Percentiles rank a stretch among this genome's conserved stretches.
These are phyloP conservation scores for Suhomyces panamericanus DNA, from an alignment of 1,139 yeast genomes.

Conservation along the genomic window DNA sequence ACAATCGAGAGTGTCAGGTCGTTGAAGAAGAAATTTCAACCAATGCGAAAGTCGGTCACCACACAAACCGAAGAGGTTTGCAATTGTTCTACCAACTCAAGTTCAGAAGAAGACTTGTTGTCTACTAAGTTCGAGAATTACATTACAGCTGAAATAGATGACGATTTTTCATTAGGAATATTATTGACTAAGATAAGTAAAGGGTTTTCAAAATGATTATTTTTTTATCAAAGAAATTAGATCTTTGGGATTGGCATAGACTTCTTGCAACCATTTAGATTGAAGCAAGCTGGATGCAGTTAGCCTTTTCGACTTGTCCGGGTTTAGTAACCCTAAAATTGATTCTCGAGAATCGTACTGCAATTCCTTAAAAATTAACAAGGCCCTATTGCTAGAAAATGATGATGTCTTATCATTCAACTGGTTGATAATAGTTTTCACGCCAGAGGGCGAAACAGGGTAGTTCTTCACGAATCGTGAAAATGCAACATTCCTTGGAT, in stretches of 20 bases:
- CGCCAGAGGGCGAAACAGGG: conserved; percentile 9
- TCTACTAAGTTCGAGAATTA: not conserved
- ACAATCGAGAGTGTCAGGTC: not conserved
- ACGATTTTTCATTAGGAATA: not conserved
- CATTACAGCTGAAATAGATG: not conserved
- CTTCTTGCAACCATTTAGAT: conserved; percentile 44
- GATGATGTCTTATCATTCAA: conserved; percentile 17
- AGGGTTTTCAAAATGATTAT: not conserved
- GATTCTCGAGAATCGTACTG: conserved; percentile 41
- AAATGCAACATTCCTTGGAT: conserved; percentile 16
- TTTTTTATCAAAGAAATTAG: conserved; percentile 22
- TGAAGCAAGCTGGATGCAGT: conserved; percentile 29
- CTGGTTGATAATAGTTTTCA: conserved; percentile 15
- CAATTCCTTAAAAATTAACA: conserved; percentile 35
- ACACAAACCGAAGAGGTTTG: not conserved
- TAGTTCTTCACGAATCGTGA: conserved; percentile 14
- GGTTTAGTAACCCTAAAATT: conserved; percentile 38
- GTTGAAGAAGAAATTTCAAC: not conserved
- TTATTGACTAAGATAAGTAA: not conserved
- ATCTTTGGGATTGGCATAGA: conserved; percentile 45
- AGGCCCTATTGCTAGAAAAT: conserved; percentile 31
- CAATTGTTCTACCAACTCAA: not conserved
- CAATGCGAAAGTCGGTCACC: not conserved
- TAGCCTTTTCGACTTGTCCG: conserved; percentile 27
- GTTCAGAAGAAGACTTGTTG: not conserved